These are phyloP conservation scores for Hygrophila difformis DNA, from an alignment of 257 asterid species.

Conservation along the genomic window DNA sequence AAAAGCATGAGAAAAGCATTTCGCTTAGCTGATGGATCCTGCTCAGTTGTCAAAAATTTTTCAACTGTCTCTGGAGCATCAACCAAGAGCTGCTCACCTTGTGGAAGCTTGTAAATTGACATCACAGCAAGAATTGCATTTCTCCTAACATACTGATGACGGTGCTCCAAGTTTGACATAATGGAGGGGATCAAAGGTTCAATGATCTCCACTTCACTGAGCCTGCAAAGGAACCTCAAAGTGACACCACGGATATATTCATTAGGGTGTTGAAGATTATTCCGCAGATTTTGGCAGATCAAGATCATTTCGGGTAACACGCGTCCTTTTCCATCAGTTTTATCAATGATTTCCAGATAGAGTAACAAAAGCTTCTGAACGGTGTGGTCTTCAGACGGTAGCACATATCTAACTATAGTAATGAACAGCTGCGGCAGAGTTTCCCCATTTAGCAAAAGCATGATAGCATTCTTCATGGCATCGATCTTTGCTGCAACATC, in stretches of 20 bases:
- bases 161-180: constrained; percentile 84
- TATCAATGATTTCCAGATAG: constrained; percentile 83
- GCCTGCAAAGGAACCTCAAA: constrained; percentile 82
- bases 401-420: constrained; percentile 78
- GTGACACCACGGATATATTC: constrained; percentile 95
- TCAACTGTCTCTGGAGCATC: constrained; percentile 98
- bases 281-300: constrained; percentile 86
- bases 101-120: constrained; percentile 89
- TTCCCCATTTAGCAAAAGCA: constrained; percentile 92
- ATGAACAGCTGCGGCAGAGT: constrained; percentile 85
- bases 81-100: constrained; percentile 88
- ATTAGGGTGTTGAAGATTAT: constrained; percentile 87
- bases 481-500: constrained; percentile 75
- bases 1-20: constrained; percentile 96
- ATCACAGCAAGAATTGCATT: constrained; percentile 92
- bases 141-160: constrained; percentile 79
- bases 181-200: constrained; percentile 95
- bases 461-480: constrained; percentile 82
- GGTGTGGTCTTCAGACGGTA: constrained; percentile 92
- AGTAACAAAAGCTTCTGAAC: constrained; percentile 75
- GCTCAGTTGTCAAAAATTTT: constrained; percentile 70
- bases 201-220: constrained; percentile 81
- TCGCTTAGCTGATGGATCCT: constrained; percentile 84
- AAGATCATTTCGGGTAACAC: constrained; percentile 93
- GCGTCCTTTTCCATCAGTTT: constrained; percentile 84